A percentile compares a stretch with the other conserved stretches of the same genome.
phyloP scores from a whole-genome alignment of 192 early-diverging fungal species.

The Diversispora epigaea region DNA sequence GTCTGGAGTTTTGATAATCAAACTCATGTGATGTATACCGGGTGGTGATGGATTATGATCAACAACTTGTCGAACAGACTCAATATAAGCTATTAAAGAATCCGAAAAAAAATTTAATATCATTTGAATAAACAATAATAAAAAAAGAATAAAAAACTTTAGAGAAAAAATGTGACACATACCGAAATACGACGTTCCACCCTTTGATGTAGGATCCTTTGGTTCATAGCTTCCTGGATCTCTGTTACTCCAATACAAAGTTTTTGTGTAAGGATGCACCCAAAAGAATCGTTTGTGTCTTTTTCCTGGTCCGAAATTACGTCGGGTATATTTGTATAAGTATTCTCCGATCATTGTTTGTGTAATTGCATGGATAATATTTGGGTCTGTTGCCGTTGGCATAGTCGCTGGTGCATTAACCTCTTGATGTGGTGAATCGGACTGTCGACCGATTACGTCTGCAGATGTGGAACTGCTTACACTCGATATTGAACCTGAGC shows the following conservation, averaged over 20 bases:
- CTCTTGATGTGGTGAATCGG: constrained; percentile 37
- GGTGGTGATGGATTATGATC: constrained; percentile 44
- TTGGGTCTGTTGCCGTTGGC: constrained; percentile 48
- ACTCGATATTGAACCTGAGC: constrained; percentile 26
- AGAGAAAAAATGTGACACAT: constrained; percentile 24
- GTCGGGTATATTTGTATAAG: constrained; percentile 71
- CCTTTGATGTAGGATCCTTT: constrained; percentile 44
- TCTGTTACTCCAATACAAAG: constrained; percentile 71
- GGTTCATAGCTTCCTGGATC: constrained; percentile 55
- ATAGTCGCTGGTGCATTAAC: not conserved
- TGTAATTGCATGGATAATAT: constrained; percentile 68
- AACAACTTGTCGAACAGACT: constrained; percentile 54
- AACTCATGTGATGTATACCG: constrained; percentile 55
- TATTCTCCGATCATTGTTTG: constrained; percentile 79
- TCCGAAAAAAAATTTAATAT: not conserved
- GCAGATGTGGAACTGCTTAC: constrained; percentile 27
- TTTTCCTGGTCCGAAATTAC: constrained; percentile 55
- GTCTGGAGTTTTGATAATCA: constrained; percentile 65
- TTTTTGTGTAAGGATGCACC: constrained; percentile 79
- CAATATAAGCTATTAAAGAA: constrained; percentile 60
- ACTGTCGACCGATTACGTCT: not conserved
- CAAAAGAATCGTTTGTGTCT: constrained; percentile 74
- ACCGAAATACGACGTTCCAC: constrained; percentile 41
- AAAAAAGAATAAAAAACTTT: constrained; percentile 1
- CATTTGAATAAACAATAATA: constrained; percentile 5